A percentile compares a stretch with the other conserved stretches of the same genome.
These are phyloP conservation scores for Petasospora fabianii DNA, from an alignment of 1,139 yeast species.

Conservation along the genomic window DNA sequence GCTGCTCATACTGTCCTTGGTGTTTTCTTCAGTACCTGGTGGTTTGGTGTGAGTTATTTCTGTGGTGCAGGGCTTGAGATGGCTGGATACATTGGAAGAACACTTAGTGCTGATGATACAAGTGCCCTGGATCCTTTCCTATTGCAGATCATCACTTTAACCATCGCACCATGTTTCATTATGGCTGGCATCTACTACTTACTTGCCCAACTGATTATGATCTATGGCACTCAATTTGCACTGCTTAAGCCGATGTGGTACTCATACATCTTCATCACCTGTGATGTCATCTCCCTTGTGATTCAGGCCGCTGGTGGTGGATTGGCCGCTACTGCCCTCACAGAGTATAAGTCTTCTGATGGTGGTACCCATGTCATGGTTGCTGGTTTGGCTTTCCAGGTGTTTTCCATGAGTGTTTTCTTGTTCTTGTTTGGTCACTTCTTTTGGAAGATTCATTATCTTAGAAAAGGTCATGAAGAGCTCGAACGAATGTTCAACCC, in stretches of 20 bases:
- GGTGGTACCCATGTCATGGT: conserved; percentile 71
- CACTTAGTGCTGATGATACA: conserved; percentile 39
- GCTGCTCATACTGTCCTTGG: conserved; percentile 39
- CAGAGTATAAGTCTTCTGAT: conserved; percentile 2
- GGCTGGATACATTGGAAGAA: conserved; percentile 68
- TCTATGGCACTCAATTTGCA: conserved; percentile 35
- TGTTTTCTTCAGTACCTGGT: conserved; percentile 56
- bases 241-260: conserved; percentile 71
- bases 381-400: conserved; percentile 78
- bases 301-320: conserved; percentile 79
- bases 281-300: conserved; percentile 67
- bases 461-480: conserved; percentile 4
- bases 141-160: conserved; percentile 65
- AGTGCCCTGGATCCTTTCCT: conserved; percentile 44
- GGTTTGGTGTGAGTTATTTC: conserved; percentile 65
- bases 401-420: conserved; percentile 64
- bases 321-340: conserved; percentile 26
- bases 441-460: conserved; percentile 8
- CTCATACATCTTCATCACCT: conserved; percentile 60
- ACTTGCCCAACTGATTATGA: conserved; percentile 67
- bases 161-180: conserved; percentile 82
- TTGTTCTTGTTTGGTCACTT: conserved; percentile 27
- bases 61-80: conserved; percentile 64
- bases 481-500: conserved; percentile 12
- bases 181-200: conserved; percentile 85